Evolutionary conservation across 306 rosid species (phyloP).

Genomic region (Abrus precatorius): DNA sequence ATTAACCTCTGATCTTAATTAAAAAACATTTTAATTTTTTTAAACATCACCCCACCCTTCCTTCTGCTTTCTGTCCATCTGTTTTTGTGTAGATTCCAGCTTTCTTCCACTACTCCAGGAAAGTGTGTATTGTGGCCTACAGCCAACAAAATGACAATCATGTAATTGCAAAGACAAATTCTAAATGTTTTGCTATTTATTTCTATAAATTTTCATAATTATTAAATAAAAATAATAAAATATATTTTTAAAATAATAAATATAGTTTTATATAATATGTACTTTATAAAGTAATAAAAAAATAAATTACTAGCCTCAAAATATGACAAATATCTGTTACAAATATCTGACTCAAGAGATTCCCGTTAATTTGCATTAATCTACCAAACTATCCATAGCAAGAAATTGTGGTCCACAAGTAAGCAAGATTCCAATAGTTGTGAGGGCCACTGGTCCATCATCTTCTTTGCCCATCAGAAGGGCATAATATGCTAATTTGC

Average conservation of each 20-base stretch:
- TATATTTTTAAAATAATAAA: too few relatives aligned
- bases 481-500: background rate
- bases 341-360: slow-evolving; percentile 2
- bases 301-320: too few relatives aligned
- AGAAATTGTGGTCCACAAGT: slow-evolving; percentile 44
- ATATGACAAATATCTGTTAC: too few relatives aligned
- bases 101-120: slow-evolving; percentile 52
- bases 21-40: too few relatives aligned
- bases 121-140: slow-evolving; percentile 40
- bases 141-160: slow-evolving; percentile 43
- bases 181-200: too few relatives aligned
- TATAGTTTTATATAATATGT: too few relatives aligned
- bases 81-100: slow-evolving; percentile 47
- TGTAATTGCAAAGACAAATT: background rate
- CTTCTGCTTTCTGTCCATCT: background rate
- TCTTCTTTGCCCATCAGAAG: slow-evolving; percentile 21
- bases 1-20: too few relatives aligned
- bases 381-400: background rate
- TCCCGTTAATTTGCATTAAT: slow-evolving; percentile 26
- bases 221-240: too few relatives aligned
- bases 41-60: background rate
- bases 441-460: slow-evolving; percentile 40
- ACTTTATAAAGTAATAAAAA: too few relatives aligned
- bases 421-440: slow-evolving; percentile 38
- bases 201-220: too few relatives aligned